Conservation (phyloP, 2,329 filamentous ascomycete genomes). For the Cladosporium sp. region DNA sequence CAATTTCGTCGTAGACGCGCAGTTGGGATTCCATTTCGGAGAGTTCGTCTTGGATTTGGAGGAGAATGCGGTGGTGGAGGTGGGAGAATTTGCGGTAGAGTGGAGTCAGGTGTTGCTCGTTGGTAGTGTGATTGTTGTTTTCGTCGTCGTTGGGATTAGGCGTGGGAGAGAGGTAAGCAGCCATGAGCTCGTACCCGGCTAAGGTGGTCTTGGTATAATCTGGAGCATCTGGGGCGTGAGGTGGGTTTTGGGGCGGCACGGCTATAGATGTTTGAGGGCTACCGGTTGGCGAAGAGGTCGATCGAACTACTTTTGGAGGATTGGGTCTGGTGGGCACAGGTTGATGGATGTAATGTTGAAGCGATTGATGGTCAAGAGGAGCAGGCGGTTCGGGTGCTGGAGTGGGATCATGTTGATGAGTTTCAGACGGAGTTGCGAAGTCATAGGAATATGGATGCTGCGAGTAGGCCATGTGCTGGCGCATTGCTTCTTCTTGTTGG, state of each 20-base stretch:
- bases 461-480: constrained; percentile 22
- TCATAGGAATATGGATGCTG: constrained; percentile 13
- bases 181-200: constrained; percentile 59
- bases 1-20: constrained; percentile 59
- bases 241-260: constrained; percentile 20
- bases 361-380: not conserved
- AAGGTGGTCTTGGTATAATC: constrained; percentile 26
- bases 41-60: constrained; percentile 83
- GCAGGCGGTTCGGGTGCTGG: not conserved
- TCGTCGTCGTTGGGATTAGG: constrained; percentile 4
- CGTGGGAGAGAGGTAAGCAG: constrained; percentile 47
- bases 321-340: constrained; percentile 6
- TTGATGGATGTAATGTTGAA: constrained; percentile 8
- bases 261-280: constrained; percentile 26
- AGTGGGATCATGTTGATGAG: not conserved
- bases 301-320: constrained; percentile 1
- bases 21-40: constrained; percentile 75
- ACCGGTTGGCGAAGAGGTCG: constrained; percentile 14
- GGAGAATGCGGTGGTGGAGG: constrained; percentile 73
- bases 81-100: constrained; percentile 80
- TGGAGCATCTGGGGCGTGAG: constrained; percentile 28
- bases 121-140: not conserved
- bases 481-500: constrained; percentile 23
- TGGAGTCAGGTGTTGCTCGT: constrained; percentile 38
- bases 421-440: not conserved